These are phyloP conservation scores for Gossypium ekmanianum DNA, from an alignment of 345 rosid genomes.

Conservation along the genomic window DNA sequence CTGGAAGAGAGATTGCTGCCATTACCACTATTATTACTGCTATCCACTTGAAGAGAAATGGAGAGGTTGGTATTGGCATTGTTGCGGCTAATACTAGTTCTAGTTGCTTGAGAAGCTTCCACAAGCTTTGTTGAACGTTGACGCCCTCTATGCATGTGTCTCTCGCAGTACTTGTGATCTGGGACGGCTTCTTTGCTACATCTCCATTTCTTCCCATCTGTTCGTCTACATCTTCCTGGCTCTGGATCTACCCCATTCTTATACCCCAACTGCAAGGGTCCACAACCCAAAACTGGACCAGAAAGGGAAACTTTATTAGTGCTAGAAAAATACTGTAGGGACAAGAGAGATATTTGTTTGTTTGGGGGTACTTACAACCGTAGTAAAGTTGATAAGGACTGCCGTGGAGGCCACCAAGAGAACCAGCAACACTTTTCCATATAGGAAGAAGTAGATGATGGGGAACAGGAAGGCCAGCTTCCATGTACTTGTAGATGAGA, in stretches of 20 bases:
- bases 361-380: constrained; percentile 27
- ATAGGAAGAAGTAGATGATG: constrained; percentile 38
- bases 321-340: not conserved
- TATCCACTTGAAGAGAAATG: constrained; percentile 27
- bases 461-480: constrained; percentile 41
- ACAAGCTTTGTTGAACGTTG: constrained; percentile 53
- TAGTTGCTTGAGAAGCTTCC: constrained; percentile 32
- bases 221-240: constrained; percentile 54
- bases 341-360: not conserved
- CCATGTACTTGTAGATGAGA: constrained; percentile 39
- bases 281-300: constrained; percentile 22
- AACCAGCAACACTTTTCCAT: constrained; percentile 37
- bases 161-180: constrained; percentile 47
- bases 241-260: constrained; percentile 37
- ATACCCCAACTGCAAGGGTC: constrained; percentile 21
- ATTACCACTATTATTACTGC: not conserved
- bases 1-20: constrained; percentile 3
- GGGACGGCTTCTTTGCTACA: constrained; percentile 46
- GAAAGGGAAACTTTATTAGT: not conserved
- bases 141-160: constrained; percentile 49
- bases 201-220: constrained; percentile 63
- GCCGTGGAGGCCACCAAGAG: constrained; percentile 20
- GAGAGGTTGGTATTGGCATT: constrained; percentile 30
- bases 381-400: constrained; percentile 32
- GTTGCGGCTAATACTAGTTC: not conserved